Evolutionary conservation across 2,329 filamentous ascomycete species (phyloP).

Genomic region (Didymella glomerata): DNA sequence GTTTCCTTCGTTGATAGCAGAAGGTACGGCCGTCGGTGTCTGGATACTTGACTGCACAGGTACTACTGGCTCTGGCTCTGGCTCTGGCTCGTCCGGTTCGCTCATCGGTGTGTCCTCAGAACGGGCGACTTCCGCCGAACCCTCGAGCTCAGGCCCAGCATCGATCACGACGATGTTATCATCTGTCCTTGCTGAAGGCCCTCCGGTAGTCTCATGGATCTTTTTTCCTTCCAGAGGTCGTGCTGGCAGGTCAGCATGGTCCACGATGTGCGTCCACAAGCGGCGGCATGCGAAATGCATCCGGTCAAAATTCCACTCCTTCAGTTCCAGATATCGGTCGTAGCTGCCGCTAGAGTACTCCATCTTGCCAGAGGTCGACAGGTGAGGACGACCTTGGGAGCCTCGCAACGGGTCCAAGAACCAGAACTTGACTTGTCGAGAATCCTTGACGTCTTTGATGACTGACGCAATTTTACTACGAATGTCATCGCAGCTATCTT

Average conservation of each 20-base stretch:
- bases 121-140: constrained; percentile 15
- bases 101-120: constrained; percentile 52
- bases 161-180: constrained; percentile 1
- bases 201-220: constrained; percentile 9
- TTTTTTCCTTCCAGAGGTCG: constrained; percentile 32
- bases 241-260: constrained; percentile 43
- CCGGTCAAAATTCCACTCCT: constrained; percentile 41
- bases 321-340: constrained; percentile 37
- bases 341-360: constrained; percentile 45
- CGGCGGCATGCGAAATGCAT: constrained; percentile 33
- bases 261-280: constrained; percentile 48
- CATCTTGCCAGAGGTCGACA: constrained; percentile 44
- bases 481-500: constrained; percentile 41
- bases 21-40: constrained; percentile 6
- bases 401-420: constrained; percentile 46
- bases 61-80: constrained; percentile 14
- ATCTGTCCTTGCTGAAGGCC: neutral
- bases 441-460: constrained; percentile 44
- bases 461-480: constrained; percentile 40
- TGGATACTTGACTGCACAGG: constrained; percentile 15
- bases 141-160: constrained; percentile 8
- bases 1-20: constrained; percentile 9
- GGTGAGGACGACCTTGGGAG: constrained; percentile 38
- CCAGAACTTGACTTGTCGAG: constrained; percentile 53
- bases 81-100: constrained; percentile 47